Base-by-base conservation (phyloP, 2,329 filamentous ascomycete species). In the Ophiosphaerella narmari region DNA sequence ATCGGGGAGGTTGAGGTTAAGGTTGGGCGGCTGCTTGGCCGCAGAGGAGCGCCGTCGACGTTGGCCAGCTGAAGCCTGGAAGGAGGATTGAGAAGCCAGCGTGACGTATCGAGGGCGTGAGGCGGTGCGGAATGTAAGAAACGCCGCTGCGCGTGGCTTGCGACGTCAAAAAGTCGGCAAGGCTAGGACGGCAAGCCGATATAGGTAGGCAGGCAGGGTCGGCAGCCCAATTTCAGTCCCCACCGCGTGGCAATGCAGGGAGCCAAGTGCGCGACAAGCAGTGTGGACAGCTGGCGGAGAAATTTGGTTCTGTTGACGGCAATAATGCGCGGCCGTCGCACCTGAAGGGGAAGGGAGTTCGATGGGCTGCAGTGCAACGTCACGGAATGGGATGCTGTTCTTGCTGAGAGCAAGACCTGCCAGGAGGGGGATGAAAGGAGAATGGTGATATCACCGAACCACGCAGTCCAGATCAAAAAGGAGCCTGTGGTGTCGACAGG, bases 21-120 rank as follows among this genome's bases (percentile, higher is more conserved):
- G 53, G 23, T 60, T 60, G 26, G 69, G 70, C 48, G 63, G 66
- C 36, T 72, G 65, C 58, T 60, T 69, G 36, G 70, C 70, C 53
- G 70, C 71, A 47, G 72, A 74, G 26, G 71, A 74, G 57, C 72
- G 71, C 65, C 72, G 65, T 57, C 72, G 70, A 59, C 72, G 71
- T 67, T 74, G 70, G 62, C 68, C 69, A 65, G 67, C 58, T 45
- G 66, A 63, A 65, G 67, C 65, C 62, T 68, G 65, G 52, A 70
- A 70, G 52, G 70, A 70, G 37, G 63, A 65, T 55, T 67, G 65
- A 48, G 71, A 70, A 68, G 72, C 72, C 72, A 74, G 63, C 66
- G 65, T 68, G 72, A 71, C 60, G 62, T 64, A 48, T 52, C 54
- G 50, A 42, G 50, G 42, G 46, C 59, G 55, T 44, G 58, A 48